Conservation (phyloP, 2,329 filamentous ascomycete species). For the Didymella lethalis region DNA sequence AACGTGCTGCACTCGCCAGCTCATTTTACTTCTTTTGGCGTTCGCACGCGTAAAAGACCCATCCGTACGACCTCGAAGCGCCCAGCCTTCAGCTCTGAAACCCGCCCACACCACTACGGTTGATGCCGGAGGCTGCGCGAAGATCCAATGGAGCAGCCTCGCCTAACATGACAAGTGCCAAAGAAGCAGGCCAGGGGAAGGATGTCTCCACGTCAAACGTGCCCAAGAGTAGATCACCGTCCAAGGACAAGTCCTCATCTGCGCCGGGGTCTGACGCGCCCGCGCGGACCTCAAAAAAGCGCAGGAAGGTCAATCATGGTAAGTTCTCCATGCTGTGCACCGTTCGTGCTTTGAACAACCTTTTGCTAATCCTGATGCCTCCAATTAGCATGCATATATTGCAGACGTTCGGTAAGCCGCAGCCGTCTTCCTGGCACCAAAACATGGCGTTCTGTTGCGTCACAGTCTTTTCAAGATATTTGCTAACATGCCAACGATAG, state of each 20-base stretch:
- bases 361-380: slow-evolving; percentile 40
- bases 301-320: slow-evolving; percentile 64
- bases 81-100: slow-evolving; percentile 36
- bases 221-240: slow-evolving; percentile 40
- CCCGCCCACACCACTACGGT: slow-evolving; percentile 41
- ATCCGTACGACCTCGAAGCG: slow-evolving; percentile 16
- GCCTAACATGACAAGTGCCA: slow-evolving; percentile 44
- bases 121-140: slow-evolving; percentile 50
- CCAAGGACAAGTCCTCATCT: slow-evolving; percentile 41
- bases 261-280: slow-evolving; percentile 41
- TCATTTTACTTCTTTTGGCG: slow-evolving; percentile 32
- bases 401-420: slow-evolving; percentile 59
- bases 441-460: slow-evolving; percentile 22
- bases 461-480: slow-evolving; percentile 28
- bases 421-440: slow-evolving; percentile 32
- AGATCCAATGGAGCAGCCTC: slow-evolving; percentile 49
- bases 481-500: slow-evolving; percentile 50
- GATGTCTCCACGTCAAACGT: slow-evolving; percentile 35
- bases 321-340: slow-evolving; percentile 37
- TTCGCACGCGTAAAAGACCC: slow-evolving; percentile 29
- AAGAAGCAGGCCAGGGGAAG: slow-evolving; percentile 41
- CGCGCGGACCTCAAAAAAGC: slow-evolving; percentile 56
- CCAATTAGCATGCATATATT: slow-evolving; percentile 60
- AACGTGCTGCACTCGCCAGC: slow-evolving; percentile 39
- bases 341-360: slow-evolving; percentile 30